phyloP scores from a whole-genome alignment of 441 rosid genomes.

The Aleurites moluccanus region DNA sequence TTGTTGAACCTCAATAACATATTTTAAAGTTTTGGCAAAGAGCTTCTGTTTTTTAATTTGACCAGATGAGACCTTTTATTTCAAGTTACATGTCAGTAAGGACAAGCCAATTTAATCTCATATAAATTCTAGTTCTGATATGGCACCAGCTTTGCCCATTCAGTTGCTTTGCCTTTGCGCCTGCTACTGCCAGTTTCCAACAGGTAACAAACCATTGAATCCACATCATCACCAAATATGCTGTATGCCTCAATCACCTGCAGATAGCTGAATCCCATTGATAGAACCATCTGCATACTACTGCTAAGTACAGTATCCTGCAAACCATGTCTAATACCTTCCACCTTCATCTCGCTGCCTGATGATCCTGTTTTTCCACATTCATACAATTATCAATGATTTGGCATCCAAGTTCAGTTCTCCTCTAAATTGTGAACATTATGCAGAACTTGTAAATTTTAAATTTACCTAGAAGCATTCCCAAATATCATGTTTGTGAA shows the following conservation, averaged over 20 bases:
- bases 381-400: conserved; percentile 10
- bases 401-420: not conserved
- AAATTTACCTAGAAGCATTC: not conserved
- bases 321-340: conserved; percentile 26
- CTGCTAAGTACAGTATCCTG: conserved; percentile 56
- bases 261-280: conserved; percentile 94
- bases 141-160: conserved; percentile 32
- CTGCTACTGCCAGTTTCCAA: conserved; percentile 74
- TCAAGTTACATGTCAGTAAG: not conserved
- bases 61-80: not conserved
- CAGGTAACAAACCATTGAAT: conserved; percentile 92
- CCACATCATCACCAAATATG: conserved; percentile 94
- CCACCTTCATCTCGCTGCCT: conserved; percentile 53
- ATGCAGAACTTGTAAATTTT: not conserved
- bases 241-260: conserved; percentile 89
- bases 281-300: conserved; percentile 69
- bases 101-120: not conserved
- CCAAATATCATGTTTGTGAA: not conserved
- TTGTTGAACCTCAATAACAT: not conserved
- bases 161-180: conserved; percentile 95
- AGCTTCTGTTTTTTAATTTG: not conserved
- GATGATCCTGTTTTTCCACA: conserved; percentile 51
- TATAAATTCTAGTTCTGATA: not conserved
- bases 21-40: not conserved
- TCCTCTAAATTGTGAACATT: not conserved